Evolutionary conservation across 2,329 filamentous ascomycete genomes (phyloP).

Genomic region (Leptographium galeiforme): DNA sequence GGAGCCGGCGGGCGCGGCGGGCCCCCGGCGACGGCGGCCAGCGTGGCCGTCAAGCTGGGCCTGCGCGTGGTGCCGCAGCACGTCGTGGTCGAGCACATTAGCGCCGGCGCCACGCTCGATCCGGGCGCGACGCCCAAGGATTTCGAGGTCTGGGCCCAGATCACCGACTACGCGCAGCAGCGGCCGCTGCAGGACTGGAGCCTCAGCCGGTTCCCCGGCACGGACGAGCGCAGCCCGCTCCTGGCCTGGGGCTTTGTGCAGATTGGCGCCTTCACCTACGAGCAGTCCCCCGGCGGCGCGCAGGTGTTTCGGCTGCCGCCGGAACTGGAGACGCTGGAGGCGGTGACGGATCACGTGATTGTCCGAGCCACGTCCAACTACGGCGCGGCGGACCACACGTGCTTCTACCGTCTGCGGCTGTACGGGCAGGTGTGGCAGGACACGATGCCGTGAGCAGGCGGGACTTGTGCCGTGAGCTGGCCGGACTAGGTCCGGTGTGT

Average conservation of each 20-base stretch:
- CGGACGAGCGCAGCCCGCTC: slow-evolving; percentile 11
- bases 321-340: slow-evolving; percentile 32
- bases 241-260: slow-evolving; percentile 36
- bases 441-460: background rate
- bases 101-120: slow-evolving; percentile 45
- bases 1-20: background rate
- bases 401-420: slow-evolving; percentile 50
- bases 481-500: background rate
- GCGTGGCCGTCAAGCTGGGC: slow-evolving; percentile 48
- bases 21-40: slow-evolving; percentile 16
- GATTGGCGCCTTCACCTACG: slow-evolving; percentile 43
- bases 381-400: slow-evolving; percentile 44
- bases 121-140: slow-evolving; percentile 49
- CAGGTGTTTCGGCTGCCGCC: slow-evolving; percentile 40
- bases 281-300: slow-evolving; percentile 22
- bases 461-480: background rate
- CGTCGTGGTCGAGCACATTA: slow-evolving; percentile 60
- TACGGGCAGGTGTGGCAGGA: slow-evolving; percentile 29
- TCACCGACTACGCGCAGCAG: slow-evolving; percentile 31
- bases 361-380: slow-evolving; percentile 46
- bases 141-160: slow-evolving; percentile 56
- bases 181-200: slow-evolving; percentile 27
- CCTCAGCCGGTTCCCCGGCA: slow-evolving; percentile 24
- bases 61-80: slow-evolving; percentile 50
- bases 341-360: slow-evolving; percentile 37